Conservation (phyloP, 306 rosid genomes). For the Mimosa bimucronata region DNA sequence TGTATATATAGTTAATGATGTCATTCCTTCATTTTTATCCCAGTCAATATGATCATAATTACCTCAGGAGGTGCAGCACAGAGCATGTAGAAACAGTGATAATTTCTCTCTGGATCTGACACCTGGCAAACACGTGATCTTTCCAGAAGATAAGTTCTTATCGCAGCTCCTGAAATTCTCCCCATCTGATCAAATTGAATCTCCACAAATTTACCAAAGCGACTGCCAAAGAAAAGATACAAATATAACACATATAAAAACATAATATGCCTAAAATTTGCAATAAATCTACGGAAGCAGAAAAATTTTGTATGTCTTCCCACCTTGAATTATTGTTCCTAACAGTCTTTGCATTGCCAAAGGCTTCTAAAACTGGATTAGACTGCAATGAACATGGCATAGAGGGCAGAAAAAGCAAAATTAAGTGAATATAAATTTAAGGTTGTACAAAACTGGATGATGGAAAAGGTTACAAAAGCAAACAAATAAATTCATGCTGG, state of each 20-base stretch:
- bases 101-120: slow-evolving; percentile 97
- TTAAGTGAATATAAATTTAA: slow-evolving; percentile 15
- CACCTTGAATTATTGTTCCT: slow-evolving; percentile 98
- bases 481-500: slow-evolving; percentile 1
- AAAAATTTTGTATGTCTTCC: slow-evolving; percentile 26
- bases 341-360: slow-evolving; percentile 99
- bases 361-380: slow-evolving; percentile 99
- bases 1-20: slow-evolving; percentile 3
- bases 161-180: slow-evolving; percentile 99
- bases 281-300: slow-evolving; percentile 12
- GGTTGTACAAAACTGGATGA: slow-evolving; percentile 30
- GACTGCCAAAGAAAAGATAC: slow-evolving; percentile 62
- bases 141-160: slow-evolving; percentile 96
- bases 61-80: slow-evolving; percentile 98
- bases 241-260: slow-evolving; percentile 29
- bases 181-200: slow-evolving; percentile 90
- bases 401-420: slow-evolving; percentile 7
- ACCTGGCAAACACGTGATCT: slow-evolving; percentile 99
- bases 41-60: slow-evolving; percentile 38
- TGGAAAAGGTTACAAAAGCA: slow-evolving; percentile 17
- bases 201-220: slow-evolving; percentile 99
- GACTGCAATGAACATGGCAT: slow-evolving; percentile 61
- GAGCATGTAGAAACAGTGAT: slow-evolving; percentile 99
- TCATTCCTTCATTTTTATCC: slow-evolving; percentile 22
- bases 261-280: slow-evolving; percentile 31